These are phyloP conservation scores for Exobasidium rhododendri DNA, from an alignment of 1,284 basidiomycete genomes.

Conservation along the genomic window DNA sequence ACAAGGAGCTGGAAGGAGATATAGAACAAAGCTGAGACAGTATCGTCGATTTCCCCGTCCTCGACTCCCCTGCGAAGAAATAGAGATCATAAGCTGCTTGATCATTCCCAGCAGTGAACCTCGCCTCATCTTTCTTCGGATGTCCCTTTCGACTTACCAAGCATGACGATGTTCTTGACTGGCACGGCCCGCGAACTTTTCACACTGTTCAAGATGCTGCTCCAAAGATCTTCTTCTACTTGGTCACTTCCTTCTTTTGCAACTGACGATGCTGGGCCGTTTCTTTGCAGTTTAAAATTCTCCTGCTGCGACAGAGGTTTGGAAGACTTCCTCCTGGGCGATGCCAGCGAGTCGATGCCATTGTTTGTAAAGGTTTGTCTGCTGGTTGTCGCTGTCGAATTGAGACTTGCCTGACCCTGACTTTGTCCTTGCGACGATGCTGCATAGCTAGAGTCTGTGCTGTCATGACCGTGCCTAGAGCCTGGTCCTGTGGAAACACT, in stretches of 20 bases:
- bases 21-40: constrained; percentile 62
- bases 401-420: background rate
- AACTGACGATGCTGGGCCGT: too few species aligned
- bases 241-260: too few species aligned
- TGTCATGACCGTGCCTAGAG: background rate
- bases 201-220: constrained; percentile 81
- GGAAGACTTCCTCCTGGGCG: too few species aligned
- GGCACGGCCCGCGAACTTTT: constrained; percentile 78
- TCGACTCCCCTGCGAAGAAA: constrained; percentile 65
- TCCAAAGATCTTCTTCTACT: constrained; percentile 68
- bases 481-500: too few species aligned
- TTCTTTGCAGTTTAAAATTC: too few species aligned
- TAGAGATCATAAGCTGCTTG: too few species aligned
- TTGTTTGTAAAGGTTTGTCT: too few species aligned
- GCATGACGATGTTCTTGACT: constrained; percentile 75
- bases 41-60: constrained; percentile 72
- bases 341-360: too few species aligned
- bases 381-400: background rate
- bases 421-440: background rate
- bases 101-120: too few species aligned
- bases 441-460: background rate
- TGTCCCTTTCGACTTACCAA: too few species aligned
- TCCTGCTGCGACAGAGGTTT: too few species aligned
- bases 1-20: constrained; percentile 54
- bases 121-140: too few species aligned